Evolutionary conservation across 768 basidiomycete species (phyloP).

Genomic region (Kwoniella mangroviensis): DNA sequence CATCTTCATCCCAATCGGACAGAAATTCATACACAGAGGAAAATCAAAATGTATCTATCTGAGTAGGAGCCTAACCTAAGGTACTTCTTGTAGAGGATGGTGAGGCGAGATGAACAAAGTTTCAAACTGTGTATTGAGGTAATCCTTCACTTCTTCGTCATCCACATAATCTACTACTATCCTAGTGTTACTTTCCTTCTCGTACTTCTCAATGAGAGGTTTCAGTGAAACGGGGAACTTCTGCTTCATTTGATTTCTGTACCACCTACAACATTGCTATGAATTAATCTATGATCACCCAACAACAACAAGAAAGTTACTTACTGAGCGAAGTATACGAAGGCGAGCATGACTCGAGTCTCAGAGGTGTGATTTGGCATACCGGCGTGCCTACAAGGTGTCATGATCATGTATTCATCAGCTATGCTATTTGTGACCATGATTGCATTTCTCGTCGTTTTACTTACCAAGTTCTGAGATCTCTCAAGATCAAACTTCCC

Average conservation of each 20-base stretch:
- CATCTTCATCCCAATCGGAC: neutral
- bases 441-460: neutral
- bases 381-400: constrained; percentile 20
- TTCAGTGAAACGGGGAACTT: constrained; percentile 20
- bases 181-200: constrained; percentile 17
- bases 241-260: constrained; percentile 12
- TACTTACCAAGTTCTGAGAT: constrained; percentile 26
- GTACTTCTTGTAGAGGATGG: constrained; percentile 13
- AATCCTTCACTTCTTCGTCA: constrained; percentile 22
- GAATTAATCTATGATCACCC: neutral
- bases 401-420: neutral
- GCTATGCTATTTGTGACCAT: neutral
- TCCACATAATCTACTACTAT: constrained; percentile 21
- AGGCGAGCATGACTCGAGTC: constrained; percentile 23
- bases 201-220: constrained; percentile 15
- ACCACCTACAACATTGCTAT: constrained; percentile 15
- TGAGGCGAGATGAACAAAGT: constrained; percentile 24
- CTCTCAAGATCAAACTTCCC: constrained; percentile 24
- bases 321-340: constrained; percentile 21
- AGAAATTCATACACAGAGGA: neutral
- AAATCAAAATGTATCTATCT: neutral
- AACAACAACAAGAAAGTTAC: neutral
- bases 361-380: constrained; percentile 25
- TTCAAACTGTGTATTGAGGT: constrained; percentile 21
- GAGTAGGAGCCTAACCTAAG: neutral